Conservation (phyloP, 2,329 filamentous ascomycete species). For the Meredithiella fracta region DNA sequence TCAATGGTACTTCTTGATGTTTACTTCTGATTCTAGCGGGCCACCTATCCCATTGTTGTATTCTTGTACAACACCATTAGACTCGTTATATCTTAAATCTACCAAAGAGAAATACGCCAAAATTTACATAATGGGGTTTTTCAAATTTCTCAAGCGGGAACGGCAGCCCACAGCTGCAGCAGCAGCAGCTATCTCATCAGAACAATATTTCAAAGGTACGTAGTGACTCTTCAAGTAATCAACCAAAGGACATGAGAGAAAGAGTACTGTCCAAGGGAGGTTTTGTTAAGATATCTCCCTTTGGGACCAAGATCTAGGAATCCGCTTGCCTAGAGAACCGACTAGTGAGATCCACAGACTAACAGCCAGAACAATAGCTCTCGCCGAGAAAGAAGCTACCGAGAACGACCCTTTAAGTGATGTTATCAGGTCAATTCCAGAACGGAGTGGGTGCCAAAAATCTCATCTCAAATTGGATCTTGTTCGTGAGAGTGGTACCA, state of each 20-base stretch:
- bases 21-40: not conserved
- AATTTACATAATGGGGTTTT: conserved; percentile 11
- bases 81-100: too few relatives aligned
- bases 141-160: conserved; percentile 13
- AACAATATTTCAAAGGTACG: conserved; percentile 14
- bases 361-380: conserved; percentile 4
- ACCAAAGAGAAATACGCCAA: too few relatives aligned
- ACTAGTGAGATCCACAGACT: not conserved
- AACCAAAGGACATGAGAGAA: not conserved
- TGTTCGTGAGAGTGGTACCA: not conserved
- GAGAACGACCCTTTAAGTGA: not conserved
- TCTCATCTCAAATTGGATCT: conserved; percentile 10
- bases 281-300: not conserved
- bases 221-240: not conserved
- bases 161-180: conserved; percentile 9
- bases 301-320: not conserved
- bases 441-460: not conserved
- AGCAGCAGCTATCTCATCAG: conserved; percentile 13
- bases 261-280: not conserved
- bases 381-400: conserved; percentile 8
- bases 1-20: not conserved
- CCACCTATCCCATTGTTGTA: not conserved
- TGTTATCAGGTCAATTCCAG: not conserved
- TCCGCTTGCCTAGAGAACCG: not conserved
- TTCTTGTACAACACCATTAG: not conserved